A percentile compares a stretch with the other conserved stretches of the same genome.
phyloP scores from a whole-genome alignment of 768 basidiomycete genomes.

The Phanerochaete carnosa region DNA sequence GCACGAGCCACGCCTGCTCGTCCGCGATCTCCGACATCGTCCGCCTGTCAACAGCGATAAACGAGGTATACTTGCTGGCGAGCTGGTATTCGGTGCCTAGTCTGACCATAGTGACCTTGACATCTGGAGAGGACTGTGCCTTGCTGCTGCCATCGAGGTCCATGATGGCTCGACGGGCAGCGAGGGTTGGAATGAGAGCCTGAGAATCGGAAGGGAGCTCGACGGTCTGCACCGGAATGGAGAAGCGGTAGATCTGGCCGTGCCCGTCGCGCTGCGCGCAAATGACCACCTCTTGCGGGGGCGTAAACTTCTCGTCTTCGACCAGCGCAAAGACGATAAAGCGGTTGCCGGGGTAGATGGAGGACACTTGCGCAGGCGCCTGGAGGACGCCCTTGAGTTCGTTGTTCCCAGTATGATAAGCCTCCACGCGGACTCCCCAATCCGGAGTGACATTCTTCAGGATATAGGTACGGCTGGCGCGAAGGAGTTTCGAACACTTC shows the following conservation, averaged over 20 bases:
- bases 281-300: conserved; percentile 29
- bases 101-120: conserved; percentile 43
- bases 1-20: no score
- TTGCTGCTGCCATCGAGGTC: conserved; percentile 36
- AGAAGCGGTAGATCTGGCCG: conserved; percentile 13
- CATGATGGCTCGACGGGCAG: conserved; percentile 52
- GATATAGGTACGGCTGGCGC: conserved; percentile 45
- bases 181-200: conserved; percentile 47
- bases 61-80: conserved; percentile 50
- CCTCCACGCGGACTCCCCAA: conserved; percentile 31
- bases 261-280: conserved; percentile 25
- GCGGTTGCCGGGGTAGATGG: conserved; percentile 32
- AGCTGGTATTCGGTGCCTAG: conserved; percentile 53
- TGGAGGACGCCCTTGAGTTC: conserved; percentile 4
- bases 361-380: conserved; percentile 12
- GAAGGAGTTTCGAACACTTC: conserved; percentile 49
- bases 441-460: conserved; percentile 45
- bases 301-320: conserved; percentile 7
- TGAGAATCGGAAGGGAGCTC: conserved; percentile 19
- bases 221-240: conserved; percentile 22
- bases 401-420: background rate
- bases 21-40: background rate
- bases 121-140: background rate
- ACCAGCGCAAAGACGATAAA: conserved; percentile 34
- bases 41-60: conserved; percentile 39